Conservation (phyloP, 768 basidiomycete species). For the Lentinula raphanica region DNA sequence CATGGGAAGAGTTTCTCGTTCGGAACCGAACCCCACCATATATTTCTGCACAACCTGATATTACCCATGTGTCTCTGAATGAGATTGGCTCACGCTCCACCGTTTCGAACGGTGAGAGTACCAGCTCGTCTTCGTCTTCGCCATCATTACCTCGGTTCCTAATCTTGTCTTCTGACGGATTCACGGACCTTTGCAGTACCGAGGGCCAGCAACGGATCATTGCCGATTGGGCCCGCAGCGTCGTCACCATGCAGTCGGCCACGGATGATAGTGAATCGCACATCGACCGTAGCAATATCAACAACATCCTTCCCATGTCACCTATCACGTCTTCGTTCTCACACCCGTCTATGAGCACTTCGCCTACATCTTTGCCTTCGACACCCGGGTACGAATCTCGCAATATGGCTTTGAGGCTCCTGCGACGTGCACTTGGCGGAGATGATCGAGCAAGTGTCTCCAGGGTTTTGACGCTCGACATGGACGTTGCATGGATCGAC, state of each 20-base stretch:
- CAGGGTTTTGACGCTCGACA: conserved; percentile 55
- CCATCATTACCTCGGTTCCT: conserved; percentile 42
- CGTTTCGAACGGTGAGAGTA: neutral
- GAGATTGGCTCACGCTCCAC: neutral
- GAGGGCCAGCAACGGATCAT: conserved; percentile 43
- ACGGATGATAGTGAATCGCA: neutral
- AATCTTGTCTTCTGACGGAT: conserved; percentile 63
- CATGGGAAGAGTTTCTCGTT: conserved; percentile 64
- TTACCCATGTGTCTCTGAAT: conserved; percentile 49
- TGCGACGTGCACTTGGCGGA: conserved; percentile 55
- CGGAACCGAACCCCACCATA: conserved; percentile 62
- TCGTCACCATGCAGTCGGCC: conserved; percentile 26
- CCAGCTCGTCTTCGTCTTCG: conserved; percentile 12
- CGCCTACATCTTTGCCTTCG: neutral
- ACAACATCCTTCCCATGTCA: conserved; percentile 9
- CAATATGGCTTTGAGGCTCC: conserved; percentile 54
- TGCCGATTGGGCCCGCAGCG: conserved; percentile 45
- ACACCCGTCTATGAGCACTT: neutral
- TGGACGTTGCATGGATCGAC: conserved; percentile 62
- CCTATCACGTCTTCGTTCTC: neutral
- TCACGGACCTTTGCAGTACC: conserved; percentile 52
- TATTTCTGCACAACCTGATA: conserved; percentile 59
- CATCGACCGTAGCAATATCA: conserved; percentile 5
- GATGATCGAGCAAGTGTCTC: conserved; percentile 50
- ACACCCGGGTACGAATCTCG: conserved; percentile 13